Evolutionary conservation across 805 yeast species (phyloP).

Genomic region (Yarrowia sp.): DNA sequence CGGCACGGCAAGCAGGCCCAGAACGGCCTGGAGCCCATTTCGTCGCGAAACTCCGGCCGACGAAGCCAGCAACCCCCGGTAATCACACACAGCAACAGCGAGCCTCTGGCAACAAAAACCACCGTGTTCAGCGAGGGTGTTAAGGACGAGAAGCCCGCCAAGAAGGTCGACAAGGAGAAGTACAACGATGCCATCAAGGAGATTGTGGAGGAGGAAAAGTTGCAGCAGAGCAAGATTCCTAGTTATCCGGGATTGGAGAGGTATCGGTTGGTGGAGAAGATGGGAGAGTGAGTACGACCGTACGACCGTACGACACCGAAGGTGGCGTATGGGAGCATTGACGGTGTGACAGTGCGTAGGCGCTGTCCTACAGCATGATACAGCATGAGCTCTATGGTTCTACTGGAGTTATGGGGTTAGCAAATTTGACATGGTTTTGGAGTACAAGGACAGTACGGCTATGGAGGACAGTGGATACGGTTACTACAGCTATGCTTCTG

Average conservation of each 20-base stretch:
- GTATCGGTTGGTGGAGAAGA: conserved; percentile 42
- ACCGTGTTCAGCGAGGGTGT: neutral
- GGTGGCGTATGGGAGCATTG: too few species aligned
- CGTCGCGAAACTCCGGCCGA: conserved; percentile 18
- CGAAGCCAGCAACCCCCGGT: conserved; percentile 19
- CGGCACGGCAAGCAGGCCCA: conserved; percentile 63
- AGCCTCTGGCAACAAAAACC: conserved; percentile 16
- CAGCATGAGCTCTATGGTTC: too few species aligned
- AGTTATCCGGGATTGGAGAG: conserved; percentile 43
- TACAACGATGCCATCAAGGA: conserved; percentile 42
- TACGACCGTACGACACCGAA: too few species aligned
- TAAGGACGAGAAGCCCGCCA: conserved; percentile 17
- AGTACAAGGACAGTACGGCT: too few species aligned
- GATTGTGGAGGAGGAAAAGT: conserved; percentile 44
- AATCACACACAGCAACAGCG: conserved; percentile 11
- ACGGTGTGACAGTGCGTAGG: too few species aligned
- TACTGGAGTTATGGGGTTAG: too few species aligned
- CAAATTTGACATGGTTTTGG: too few species aligned
- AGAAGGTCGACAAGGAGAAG: conserved; percentile 33
- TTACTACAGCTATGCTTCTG: too few species aligned
- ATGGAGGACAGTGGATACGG: too few species aligned
- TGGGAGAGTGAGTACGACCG: conserved; percentile 41
- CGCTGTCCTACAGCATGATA: too few species aligned
- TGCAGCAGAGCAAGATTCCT: conserved; percentile 38
- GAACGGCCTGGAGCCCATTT: conserved; percentile 24